Evolutionary conservation across 1,139 yeast species (phyloP), one percentile per base, ranked within the genome.

Genomic region (Suhomyces terraborum): DNA sequence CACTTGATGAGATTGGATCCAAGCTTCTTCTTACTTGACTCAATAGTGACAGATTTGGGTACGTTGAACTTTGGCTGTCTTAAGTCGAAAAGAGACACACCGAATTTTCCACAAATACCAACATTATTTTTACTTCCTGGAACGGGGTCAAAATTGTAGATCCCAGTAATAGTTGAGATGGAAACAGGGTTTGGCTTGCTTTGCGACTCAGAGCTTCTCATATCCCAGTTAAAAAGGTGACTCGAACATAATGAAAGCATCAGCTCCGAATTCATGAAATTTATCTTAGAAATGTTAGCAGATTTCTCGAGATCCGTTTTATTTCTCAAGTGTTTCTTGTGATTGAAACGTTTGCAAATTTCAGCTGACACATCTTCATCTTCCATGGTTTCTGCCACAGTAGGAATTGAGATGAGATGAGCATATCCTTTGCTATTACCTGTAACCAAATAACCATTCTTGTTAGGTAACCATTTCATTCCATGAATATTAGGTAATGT

Each of bases 391-490:
- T 60, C 58, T 21, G 36, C 30, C 3, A 42, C 38, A 1, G 42
- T 31, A 4, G 95, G 94, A n/a, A 86, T 66, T 12, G 82, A 68
- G 3, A 84, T 77, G 42, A 87, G 62, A 59, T 87, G 86, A 1
- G 81, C 84, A 47, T 78, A 68, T 1, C 95, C 95, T 40, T 78
- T 74, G 43, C 69, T 75, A 56, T 86, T 89, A 6, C 95, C 95
- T 0, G 91, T 75, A 12, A 84, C 69, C 36, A 87, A 57, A 41
- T 66, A 63, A 24, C 57, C 56, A 21, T 63, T 53, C 31, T 63
- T 58, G 5, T 55, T 47, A 3, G 73, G 73, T 3, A 82, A 75
- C 94, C 94, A 86, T 46, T 77, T 69, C 64, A 85, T 63, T 0
- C 82, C 69, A 50, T 80, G 77, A 29, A 86, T 82, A 45, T 80